Evolutionary conservation across 2,329 filamentous ascomycete species (phyloP).

Genomic region (Fusarium odoratissimum): DNA sequence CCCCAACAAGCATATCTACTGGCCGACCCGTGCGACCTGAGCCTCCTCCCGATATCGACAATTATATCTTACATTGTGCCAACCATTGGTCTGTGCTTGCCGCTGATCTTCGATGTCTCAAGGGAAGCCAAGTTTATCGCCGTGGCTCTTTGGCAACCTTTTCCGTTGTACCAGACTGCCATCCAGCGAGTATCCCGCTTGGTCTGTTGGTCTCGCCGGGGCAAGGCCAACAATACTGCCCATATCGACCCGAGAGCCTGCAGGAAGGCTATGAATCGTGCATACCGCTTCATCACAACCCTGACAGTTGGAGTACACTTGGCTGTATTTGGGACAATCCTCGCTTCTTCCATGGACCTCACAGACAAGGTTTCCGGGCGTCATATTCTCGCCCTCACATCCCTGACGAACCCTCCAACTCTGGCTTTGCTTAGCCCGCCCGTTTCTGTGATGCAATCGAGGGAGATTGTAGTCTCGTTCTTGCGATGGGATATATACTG

Average conservation of each 20-base stretch:
- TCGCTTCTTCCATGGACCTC: slow-evolving; percentile 1
- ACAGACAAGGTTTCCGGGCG: slow-evolving; percentile 8
- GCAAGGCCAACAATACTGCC: not conserved
- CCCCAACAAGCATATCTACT: slow-evolving; percentile 3
- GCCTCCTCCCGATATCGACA: slow-evolving; percentile 24
- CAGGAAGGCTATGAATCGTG: not conserved
- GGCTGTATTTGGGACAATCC: slow-evolving; percentile 13
- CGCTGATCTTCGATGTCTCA: slow-evolving; percentile 11
- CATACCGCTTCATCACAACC: slow-evolving; percentile 20
- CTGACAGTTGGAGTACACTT: slow-evolving; percentile 13
- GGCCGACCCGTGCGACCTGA: slow-evolving; percentile 24
- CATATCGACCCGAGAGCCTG: not conserved
- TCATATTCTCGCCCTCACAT: slow-evolving; percentile 30
- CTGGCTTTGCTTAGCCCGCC: slow-evolving; percentile 24
- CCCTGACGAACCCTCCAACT: slow-evolving; percentile 22
- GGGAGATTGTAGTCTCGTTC: slow-evolving; percentile 35
- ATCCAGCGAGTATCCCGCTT: not conserved
- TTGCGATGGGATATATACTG: slow-evolving; percentile 41
- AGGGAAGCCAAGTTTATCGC: slow-evolving; percentile 12
- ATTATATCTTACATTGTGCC: slow-evolving; percentile 32
- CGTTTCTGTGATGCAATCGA: not conserved
- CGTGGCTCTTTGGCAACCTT: slow-evolving; percentile 36
- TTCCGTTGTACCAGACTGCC: slow-evolving; percentile 28
- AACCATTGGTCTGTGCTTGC: slow-evolving; percentile 23
- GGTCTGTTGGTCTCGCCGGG: not conserved